Percentiles rank a stretch among this genome's conserved stretches.
These are phyloP conservation scores for Neurospora sp. DNA, from an alignment of 495 filamentous ascomycete species.

Conservation along the genomic window DNA sequence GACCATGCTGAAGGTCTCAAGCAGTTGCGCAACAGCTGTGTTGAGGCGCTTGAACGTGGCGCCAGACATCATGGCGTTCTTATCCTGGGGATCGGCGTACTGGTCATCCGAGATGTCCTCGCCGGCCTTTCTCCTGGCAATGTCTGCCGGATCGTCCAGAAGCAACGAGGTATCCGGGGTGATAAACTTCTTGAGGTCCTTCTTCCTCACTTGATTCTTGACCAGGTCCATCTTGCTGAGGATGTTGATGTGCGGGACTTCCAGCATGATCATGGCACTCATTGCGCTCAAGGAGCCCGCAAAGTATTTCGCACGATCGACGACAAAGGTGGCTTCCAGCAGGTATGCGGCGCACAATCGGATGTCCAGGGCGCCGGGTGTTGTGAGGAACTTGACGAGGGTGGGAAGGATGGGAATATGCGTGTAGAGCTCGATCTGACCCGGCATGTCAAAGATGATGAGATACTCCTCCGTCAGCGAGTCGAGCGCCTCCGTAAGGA, in stretches of 20 bases:
- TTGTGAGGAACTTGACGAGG: conserved; percentile 72
- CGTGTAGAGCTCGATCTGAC: conserved; percentile 97
- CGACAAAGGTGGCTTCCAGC: conserved; percentile 86
- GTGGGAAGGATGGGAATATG: conserved; percentile 86
- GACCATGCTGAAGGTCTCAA: conserved; percentile 97
- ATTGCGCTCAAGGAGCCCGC: conserved; percentile 90
- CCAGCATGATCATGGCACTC: conserved; percentile 97
- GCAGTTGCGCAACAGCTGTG: conserved; percentile 72
- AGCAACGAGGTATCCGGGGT: conserved; percentile 71
- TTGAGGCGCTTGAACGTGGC: conserved; percentile 70
- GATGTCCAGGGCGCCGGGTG: conserved; percentile 72
- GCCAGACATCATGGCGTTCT: conserved; percentile 64
- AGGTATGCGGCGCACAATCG: conserved; percentile 92
- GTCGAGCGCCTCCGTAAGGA: conserved; percentile 79
- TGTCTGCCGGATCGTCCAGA: conserved; percentile 56
- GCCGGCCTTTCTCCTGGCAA: conserved; percentile 30
- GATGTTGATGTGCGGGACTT: conserved; percentile 90
- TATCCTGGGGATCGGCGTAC: conserved; percentile 44
- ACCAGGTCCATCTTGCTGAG: conserved; percentile 96
- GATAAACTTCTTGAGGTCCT: conserved; percentile 77
- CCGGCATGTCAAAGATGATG: conserved; percentile 96
- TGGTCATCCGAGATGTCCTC: conserved; percentile 28
- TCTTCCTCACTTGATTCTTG: conserved; percentile 67
- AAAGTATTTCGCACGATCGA: conserved; percentile 95
- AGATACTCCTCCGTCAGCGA: conserved; percentile 87